A percentile compares a stretch with the other conserved stretches of the same genome.
phyloP scores from a whole-genome alignment of 306 rosid genomes.

The Sicyos baderoa region DNA sequence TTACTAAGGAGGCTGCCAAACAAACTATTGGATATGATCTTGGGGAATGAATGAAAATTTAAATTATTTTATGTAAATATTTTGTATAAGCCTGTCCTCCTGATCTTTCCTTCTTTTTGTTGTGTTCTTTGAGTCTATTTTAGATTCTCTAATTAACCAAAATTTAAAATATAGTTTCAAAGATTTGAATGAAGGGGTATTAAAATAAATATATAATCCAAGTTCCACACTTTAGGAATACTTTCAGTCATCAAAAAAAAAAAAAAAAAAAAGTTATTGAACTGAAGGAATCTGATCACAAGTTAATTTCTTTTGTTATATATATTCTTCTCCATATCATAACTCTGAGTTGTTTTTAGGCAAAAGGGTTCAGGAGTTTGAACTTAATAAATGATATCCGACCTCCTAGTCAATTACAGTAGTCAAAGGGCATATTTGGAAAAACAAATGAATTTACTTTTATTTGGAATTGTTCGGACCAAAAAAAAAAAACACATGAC shows the following conservation, averaged over 20 bases:
- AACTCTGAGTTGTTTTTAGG: conserved; percentile 16
- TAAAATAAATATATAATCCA: no score
- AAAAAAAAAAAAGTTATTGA: background rate
- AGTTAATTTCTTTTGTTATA: background rate
- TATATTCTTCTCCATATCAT: background rate
- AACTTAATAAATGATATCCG: conserved; percentile 12
- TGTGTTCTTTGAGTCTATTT: no score
- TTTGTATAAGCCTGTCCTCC: background rate
- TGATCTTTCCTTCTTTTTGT: no score
- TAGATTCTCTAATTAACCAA: no score
- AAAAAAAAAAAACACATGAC: background rate
- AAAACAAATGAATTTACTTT: conserved; percentile 9
- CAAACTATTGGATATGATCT: no score
- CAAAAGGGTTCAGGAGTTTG: conserved; percentile 7
- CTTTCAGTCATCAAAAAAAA: no score
- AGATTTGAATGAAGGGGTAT: no score
- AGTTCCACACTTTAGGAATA: no score
- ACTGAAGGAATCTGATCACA: background rate
- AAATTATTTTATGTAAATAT: background rate
- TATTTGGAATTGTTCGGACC: background rate
- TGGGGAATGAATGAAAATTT: background rate
- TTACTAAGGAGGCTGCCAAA: no score
- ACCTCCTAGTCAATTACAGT: conserved; percentile 13
- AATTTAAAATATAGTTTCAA: no score
- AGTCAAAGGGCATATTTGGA: background rate